A percentile compares a stretch with the other conserved stretches of the same genome.
Evolutionary conservation across 2,329 filamentous ascomycete genomes (phyloP).

Genomic region (Trichoderma polysporum): DNA sequence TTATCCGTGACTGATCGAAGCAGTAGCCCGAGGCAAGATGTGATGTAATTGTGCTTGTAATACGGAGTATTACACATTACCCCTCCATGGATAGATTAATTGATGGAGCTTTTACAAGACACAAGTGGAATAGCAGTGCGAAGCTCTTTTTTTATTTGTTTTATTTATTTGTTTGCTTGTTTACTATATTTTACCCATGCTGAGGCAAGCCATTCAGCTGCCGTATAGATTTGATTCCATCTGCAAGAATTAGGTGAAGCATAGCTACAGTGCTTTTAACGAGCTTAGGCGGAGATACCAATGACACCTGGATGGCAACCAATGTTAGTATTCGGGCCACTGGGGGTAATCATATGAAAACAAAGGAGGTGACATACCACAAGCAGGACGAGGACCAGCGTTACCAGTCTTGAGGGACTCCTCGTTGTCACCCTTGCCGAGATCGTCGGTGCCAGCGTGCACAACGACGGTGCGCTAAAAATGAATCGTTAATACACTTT

Average conservation of each 20-base stretch:
- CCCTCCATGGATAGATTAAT: not conserved
- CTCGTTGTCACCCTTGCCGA: conserved; percentile 86
- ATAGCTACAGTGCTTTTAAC: conserved; percentile 3
- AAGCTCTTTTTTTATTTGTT: not conserved
- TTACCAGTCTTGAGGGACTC: conserved; percentile 99
- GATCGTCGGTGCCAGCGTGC: conserved; percentile 93
- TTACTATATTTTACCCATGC: not conserved
- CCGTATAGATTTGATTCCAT: not conserved
- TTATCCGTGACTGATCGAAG: not conserved
- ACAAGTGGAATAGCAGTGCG: not conserved
- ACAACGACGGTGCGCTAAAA: conserved; percentile 85
- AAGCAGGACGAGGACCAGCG: conserved; percentile 88
- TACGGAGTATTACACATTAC: not conserved
- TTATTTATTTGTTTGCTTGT: not conserved
- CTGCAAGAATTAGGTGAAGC: not conserved
- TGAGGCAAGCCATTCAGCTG: not conserved
- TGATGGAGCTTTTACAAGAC: not conserved
- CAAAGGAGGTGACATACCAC: conserved; percentile 61
- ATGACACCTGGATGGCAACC: conserved; percentile 65
- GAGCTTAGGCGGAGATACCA: conserved; percentile 71
- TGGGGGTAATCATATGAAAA: not conserved
- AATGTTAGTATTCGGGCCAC: conserved; percentile 13
- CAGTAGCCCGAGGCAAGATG: not conserved
- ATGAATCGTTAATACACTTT: conserved; percentile 14
- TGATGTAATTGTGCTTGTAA: not conserved